Evolutionary conservation across 345 rosid species (phyloP), one percentile per base, ranked within the genome.

Genomic region (Eucalyptus lansdowneana): DNA sequence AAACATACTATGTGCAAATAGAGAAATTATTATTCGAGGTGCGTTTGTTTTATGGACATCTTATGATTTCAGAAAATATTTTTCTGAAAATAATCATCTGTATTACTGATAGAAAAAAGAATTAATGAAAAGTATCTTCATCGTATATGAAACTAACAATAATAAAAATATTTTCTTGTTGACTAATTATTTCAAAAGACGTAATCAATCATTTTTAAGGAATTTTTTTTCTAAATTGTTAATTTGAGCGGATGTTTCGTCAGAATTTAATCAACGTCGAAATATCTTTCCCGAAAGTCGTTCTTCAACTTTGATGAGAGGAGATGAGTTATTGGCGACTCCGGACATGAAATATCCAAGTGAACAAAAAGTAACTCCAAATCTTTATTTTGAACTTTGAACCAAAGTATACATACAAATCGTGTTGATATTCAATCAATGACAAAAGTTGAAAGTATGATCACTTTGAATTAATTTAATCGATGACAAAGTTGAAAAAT

Each of bases 401-500:
- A 53, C 58, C 58, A 53, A 53, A 53, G 0, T 53, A 53, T 21
- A 53, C 2, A 21, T 53, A 21, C 58, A 53, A 53, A 53, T 53
- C 1, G 58, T 53, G 58, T 1, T 8, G 22, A 2, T 3, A 53
- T 53, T 53, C 5, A 8, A 53, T 53, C 25, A 53, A 53, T 10
- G 0, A 19, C 24, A 19, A 53, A 53, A 53, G 0, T 19, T 0
- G 2, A 53, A 53, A 53, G 5, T 21, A 53, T 1, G 0, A 53
- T 53, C 25, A 21, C 25, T 53, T 53, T 8, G 25, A 53, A 8
- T 19, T 19, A 53, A 53, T 53, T 53, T 53, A 8, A 53, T 53
- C 0, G 1, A 53, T 0, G 11, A 19, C 25, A 19, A 53, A 21
- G 58, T 8, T 8, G 25, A 53, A 53, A 53, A 21, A 21, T 8